Percentiles rank a stretch among this genome's conserved stretches.
These are phyloP conservation scores for Umbelopsis ramanniana DNA, from an alignment of 192 early-diverging fungal species.

Conservation along the genomic window DNA sequence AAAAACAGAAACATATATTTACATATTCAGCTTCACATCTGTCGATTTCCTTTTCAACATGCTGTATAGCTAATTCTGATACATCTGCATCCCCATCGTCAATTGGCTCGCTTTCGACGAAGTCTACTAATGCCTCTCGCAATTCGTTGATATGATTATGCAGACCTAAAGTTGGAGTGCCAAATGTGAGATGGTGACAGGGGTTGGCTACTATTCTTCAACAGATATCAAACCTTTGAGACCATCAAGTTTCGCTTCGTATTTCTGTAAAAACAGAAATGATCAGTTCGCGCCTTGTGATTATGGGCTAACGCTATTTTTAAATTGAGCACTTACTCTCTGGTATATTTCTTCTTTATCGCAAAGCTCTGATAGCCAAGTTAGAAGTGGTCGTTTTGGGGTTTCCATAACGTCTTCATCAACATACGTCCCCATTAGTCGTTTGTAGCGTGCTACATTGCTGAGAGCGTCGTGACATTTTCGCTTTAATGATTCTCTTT, in stretches of 20 bases:
- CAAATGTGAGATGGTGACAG: background rate
- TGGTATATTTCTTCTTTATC: slow-evolving; percentile 19
- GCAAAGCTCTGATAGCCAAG: slow-evolving; percentile 11
- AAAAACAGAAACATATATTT: background rate
- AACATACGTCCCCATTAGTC: slow-evolving; percentile 11
- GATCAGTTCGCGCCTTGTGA: background rate
- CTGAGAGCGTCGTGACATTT: slow-evolving; percentile 5
- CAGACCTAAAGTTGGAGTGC: slow-evolving; percentile 15
- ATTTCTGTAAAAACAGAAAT: slow-evolving; percentile 13
- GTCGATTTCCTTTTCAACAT: slow-evolving; percentile 35
- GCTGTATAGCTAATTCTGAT: slow-evolving; percentile 23
- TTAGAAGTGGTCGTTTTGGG: background rate
- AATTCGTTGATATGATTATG: slow-evolving; percentile 25
- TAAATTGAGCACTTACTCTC: background rate
- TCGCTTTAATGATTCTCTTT: slow-evolving; percentile 10
- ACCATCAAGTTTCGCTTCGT: slow-evolving; percentile 18
- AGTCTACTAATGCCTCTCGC: slow-evolving; percentile 14
- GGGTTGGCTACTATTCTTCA: background rate
- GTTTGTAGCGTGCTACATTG: slow-evolving; percentile 9
- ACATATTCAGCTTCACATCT: slow-evolving; percentile 39
- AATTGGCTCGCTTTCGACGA: slow-evolving; percentile 24
- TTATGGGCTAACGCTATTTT: background rate
- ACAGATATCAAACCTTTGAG: slow-evolving; percentile 22
- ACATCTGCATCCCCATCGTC: slow-evolving; percentile 26
- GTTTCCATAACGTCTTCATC: background rate